Evolutionary conservation across 73 alveolate species (phyloP).

Genomic region (Paramecium octaurelia): DNA sequence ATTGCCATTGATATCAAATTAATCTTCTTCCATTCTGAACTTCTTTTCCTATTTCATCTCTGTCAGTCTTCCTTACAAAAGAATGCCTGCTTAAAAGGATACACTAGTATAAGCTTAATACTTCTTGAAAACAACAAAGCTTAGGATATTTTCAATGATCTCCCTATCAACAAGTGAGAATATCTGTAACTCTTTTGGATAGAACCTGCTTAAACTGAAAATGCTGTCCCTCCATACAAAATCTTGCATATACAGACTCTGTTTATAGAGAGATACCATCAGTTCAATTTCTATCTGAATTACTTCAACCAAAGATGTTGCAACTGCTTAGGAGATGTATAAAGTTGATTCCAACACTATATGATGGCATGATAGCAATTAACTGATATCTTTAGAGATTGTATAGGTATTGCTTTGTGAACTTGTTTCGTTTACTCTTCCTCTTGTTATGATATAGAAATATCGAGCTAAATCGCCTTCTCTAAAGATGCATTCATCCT

Average conservation of each 20-base stretch:
- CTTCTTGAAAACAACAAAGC: background rate
- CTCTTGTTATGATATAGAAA: conserved; percentile 59
- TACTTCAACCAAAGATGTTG: conserved; percentile 25
- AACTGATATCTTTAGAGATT: conserved; percentile 24
- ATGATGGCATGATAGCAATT: conserved; percentile 49
- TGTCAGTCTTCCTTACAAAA: background rate
- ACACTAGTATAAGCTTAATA: background rate
- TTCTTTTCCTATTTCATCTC: background rate
- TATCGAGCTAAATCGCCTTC: conserved; percentile 61
- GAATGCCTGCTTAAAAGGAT: background rate
- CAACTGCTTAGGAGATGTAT: background rate
- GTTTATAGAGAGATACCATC: background rate
- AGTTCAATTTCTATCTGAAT: background rate
- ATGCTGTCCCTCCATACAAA: conserved; percentile 20
- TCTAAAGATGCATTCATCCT: conserved; percentile 44
- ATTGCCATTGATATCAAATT: background rate
- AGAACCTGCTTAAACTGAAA: background rate
- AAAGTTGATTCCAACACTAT: background rate
- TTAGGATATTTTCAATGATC: background rate
- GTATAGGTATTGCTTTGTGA: background rate
- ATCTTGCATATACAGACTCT: conserved; percentile 15
- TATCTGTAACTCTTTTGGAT: background rate
- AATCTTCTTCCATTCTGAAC: background rate
- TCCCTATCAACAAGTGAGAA: background rate
- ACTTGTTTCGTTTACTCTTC: conserved; percentile 51